Evolutionary conservation across 768 basidiomycete genomes (phyloP).

Genomic region (Omphalotus guepiniiformis): DNA sequence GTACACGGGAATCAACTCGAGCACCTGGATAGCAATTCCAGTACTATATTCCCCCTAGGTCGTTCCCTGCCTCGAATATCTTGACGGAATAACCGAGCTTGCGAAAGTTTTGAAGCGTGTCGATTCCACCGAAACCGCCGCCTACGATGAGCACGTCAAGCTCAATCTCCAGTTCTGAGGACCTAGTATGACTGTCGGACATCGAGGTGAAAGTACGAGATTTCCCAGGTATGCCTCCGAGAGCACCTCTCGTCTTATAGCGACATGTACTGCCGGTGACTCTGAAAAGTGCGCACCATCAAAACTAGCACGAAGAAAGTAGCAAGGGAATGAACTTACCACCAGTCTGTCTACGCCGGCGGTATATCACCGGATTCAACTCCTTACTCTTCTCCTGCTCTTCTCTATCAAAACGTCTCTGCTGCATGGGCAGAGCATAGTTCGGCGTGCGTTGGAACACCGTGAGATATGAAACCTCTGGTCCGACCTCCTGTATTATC

Average conservation of each 20-base stretch:
- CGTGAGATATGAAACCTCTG: conserved; percentile 17
- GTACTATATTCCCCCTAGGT: conserved; percentile 14
- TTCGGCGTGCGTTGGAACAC: conserved; percentile 27
- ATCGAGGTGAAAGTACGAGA: no score
- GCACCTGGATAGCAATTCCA: conserved; percentile 14
- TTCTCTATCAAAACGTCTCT: conserved; percentile 11
- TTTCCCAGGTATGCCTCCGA: no score
- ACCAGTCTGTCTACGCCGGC: conserved; percentile 17
- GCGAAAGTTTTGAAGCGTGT: conserved; percentile 4
- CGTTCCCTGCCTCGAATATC: conserved; percentile 12
- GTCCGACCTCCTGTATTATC: conserved; percentile 20
- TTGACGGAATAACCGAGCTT: conserved; percentile 11
- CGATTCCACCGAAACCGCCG: conserved; percentile 1
- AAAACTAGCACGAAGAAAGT: neutral
- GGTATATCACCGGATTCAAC: conserved; percentile 17
- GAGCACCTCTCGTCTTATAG: no score
- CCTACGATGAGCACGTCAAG: conserved; percentile 3
- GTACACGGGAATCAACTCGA: conserved; percentile 12
- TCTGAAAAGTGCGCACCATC: no score
- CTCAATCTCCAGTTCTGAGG: no score
- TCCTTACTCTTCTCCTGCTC: conserved; percentile 14
- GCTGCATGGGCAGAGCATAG: conserved; percentile 19
- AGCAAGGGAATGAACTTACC: conserved; percentile 1
- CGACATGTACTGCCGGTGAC: no score
- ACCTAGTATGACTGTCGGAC: no score